Conservation (phyloP, 768 basidiomycete species). For the Tylopilus intermedius region DNA sequence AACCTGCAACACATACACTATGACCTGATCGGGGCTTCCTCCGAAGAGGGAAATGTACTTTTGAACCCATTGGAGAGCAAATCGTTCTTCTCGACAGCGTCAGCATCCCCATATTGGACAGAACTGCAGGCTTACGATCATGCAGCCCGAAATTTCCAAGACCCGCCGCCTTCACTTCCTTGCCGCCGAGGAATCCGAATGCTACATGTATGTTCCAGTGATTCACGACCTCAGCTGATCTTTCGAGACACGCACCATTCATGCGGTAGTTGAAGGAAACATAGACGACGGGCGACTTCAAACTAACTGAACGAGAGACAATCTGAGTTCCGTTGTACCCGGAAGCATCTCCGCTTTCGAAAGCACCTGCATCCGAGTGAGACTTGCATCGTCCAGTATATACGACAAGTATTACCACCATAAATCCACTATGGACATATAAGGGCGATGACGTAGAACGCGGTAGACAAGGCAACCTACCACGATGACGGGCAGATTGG, state of each 20-base stretch:
- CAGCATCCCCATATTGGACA: neutral
- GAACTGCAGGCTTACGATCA: conserved; percentile 25
- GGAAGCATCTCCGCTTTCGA: conserved; percentile 1
- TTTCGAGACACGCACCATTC: conserved; percentile 13
- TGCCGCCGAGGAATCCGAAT: conserved; percentile 28
- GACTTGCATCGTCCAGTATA: neutral
- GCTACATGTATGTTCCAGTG: conserved; percentile 7
- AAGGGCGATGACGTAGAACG: neutral
- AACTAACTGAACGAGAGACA: conserved; percentile 14
- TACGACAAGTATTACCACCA: neutral
- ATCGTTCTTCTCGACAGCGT: neutral
- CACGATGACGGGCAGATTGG: conserved; percentile 21
- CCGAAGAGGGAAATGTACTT: neutral
- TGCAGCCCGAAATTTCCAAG: conserved; percentile 16
- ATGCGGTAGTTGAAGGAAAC: conserved; percentile 1
- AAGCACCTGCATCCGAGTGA: conserved; percentile 10
- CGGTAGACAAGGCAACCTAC: conserved; percentile 4
- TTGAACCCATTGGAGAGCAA: conserved; percentile 1
- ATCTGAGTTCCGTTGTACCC: conserved; percentile 16
- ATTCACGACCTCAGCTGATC: no score
- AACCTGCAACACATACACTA: neutral
- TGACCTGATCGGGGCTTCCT: neutral
- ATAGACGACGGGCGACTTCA: neutral
- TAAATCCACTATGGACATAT: neutral
- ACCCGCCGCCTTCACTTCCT: conserved; percentile 1